Evolutionary conservation across 2,329 filamentous ascomycete species (phyloP).

Genomic region (Colletotrichum australisinense): DNA sequence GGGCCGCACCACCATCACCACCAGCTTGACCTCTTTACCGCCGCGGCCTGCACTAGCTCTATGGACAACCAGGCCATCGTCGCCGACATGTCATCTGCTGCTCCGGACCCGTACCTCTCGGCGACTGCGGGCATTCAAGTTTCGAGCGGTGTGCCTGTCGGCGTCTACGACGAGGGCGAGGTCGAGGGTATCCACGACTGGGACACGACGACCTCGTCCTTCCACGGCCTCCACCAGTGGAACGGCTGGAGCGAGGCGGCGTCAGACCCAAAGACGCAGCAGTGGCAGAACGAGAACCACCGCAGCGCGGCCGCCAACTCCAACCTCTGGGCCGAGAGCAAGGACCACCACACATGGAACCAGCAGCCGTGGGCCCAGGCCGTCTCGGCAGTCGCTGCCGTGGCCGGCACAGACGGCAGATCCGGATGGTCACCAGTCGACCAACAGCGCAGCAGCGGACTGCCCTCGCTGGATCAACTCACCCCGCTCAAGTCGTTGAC

Average conservation of each 20-base stretch:
- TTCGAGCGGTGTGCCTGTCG: constrained; percentile 31
- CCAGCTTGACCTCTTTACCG: constrained; percentile 35
- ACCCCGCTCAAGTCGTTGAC: constrained; percentile 34
- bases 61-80: constrained; percentile 37
- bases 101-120: constrained; percentile 35
- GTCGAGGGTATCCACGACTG: constrained; percentile 29
- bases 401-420: constrained; percentile 39
- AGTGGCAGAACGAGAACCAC: constrained; percentile 36
- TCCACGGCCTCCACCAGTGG: constrained; percentile 35
- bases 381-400: constrained; percentile 44
- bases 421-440: constrained; percentile 34
- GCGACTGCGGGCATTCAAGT: constrained; percentile 37
- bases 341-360: constrained; percentile 48
- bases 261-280: constrained; percentile 31
- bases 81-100: constrained; percentile 28
- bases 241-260: constrained; percentile 34
- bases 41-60: constrained; percentile 32
- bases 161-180: constrained; percentile 35
- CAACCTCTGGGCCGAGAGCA: constrained; percentile 41
- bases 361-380: constrained; percentile 42
- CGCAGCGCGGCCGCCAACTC: constrained; percentile 39
- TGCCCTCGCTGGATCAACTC: constrained; percentile 36
- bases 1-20: constrained; percentile 37
- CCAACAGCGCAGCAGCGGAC: constrained; percentile 27
- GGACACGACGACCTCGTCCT: constrained; percentile 32